These are phyloP conservation scores for Diaporthe batatas DNA, from an alignment of 2,329 filamentous ascomycete species.

Conservation along the genomic window DNA sequence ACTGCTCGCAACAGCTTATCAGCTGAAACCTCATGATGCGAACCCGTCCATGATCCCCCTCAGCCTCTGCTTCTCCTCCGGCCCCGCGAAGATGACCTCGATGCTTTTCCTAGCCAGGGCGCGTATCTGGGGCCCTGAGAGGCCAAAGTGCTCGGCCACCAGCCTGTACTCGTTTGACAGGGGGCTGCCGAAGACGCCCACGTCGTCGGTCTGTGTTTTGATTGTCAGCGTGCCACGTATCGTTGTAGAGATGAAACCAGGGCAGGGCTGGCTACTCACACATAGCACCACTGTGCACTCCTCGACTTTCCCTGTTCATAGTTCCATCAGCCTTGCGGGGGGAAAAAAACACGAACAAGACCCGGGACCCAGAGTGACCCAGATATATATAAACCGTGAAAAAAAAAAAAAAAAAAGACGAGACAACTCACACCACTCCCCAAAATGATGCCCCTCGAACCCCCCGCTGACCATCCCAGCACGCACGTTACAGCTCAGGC, in stretches of 20 bases:
- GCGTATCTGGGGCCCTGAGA: conserved; percentile 62
- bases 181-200: conserved; percentile 83
- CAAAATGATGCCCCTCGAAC: conserved; percentile 81
- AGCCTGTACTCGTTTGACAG: conserved; percentile 83
- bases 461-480: conserved; percentile 78
- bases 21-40: neutral
- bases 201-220: conserved; percentile 82
- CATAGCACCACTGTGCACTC: conserved; percentile 74
- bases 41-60: conserved; percentile 62
- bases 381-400: too few relatives aligned
- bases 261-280: conserved; percentile 62
- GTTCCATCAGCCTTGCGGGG: neutral
- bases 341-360: too few relatives aligned
- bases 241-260: neutral
- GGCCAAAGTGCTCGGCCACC: conserved; percentile 76
- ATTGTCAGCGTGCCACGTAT: neutral
- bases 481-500: conserved; percentile 84
- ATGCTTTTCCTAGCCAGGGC: conserved; percentile 72
- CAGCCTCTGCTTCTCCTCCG: conserved; percentile 71
- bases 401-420: neutral
- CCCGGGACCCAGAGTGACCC: too few relatives aligned
- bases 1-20: neutral
- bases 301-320: conserved; percentile 55
- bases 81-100: conserved; percentile 75
- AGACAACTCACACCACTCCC: conserved; percentile 69